Evolutionary conservation across 805 yeast genomes (phyloP), one percentile per base, ranked within the genome.

Genomic region (Metschnikowia lochheadii): DNA sequence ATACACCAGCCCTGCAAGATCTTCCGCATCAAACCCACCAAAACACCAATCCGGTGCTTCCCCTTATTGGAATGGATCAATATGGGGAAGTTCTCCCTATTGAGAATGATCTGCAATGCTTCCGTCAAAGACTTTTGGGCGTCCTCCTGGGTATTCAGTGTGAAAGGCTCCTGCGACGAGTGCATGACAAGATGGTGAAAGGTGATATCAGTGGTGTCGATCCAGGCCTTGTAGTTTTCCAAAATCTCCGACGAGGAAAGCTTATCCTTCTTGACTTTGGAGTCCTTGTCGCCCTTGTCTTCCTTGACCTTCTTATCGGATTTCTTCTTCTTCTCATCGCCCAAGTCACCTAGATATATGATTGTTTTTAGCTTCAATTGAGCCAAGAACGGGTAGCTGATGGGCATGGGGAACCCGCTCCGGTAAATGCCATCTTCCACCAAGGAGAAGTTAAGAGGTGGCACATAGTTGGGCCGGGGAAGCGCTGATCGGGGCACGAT

Each of bases 11-110:
- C 95, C 67, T 90, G 97, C 42, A 90, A 70, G 47, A 86, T 65
- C 63, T 89, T 89, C 44, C 99, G 72, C 78, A 92, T 83, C 31
- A 89, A 76, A 0, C 97, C 99, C n/a, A 91, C 95, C 39, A 91
- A 73, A 1, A 94, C 91, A 0, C 98, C 98, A 2, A 89, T 91
- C 40, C 99, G 70, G 65, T 92, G 99, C 66, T 94, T 94, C n/a
- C 99, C 99, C 70, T 92, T 92, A 67, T 94, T 89, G 3, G 97
- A 89, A 65, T 94, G 98, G 11, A 92, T 80, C 50, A 92, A 73
- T 11, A 92, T 82, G 1, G 99, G 99, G 63, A 86, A 89, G 64
- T 90, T 90, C 13, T 83, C 81, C 43, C 74, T 75, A 59, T 85
- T 79, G 32, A 83, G 63, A 44, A 87, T 73, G 35, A 85, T 60